Evolutionary conservation across 495 filamentous ascomycete genomes (phyloP).

Genomic region (Neurospora hispaniola): DNA sequence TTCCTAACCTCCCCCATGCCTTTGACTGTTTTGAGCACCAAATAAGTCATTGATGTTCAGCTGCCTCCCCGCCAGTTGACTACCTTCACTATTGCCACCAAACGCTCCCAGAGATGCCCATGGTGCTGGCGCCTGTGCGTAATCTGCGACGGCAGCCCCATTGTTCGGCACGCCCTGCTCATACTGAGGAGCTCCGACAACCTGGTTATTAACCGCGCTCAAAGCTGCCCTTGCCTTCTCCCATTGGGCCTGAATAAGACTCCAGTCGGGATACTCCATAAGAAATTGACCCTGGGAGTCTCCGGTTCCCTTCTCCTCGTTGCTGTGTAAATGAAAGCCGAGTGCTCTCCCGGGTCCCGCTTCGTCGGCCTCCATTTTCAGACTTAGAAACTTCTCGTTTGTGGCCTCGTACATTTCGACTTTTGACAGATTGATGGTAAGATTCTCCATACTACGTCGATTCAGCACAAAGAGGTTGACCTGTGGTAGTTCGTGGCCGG

Average conservation of each 20-base stretch:
- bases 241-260: not conserved
- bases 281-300: not conserved
- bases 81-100: not conserved
- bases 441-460: conserved; percentile 34
- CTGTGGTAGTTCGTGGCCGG: conserved; percentile 16
- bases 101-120: not conserved
- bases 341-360: not conserved
- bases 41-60: conserved; percentile 25
- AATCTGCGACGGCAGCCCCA: conserved; percentile 3
- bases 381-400: conserved; percentile 25
- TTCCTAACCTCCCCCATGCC: not conserved
- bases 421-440: conserved; percentile 27
- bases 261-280: not conserved
- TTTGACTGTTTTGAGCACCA: conserved; percentile 4
- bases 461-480: conserved; percentile 37
- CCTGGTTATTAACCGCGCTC: not conserved
- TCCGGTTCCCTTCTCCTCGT: not conserved
- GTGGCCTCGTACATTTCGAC: conserved; percentile 11
- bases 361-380: conserved; percentile 27
- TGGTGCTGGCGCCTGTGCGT: not conserved
- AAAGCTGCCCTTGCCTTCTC: not conserved
- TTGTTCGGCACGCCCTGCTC: conserved; percentile 5
- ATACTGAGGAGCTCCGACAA: not conserved
- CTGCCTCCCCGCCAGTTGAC: conserved; percentile 12
- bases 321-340: not conserved